Evolutionary conservation across 139 green algal species (phyloP).

Genomic region (Chlorella sp.): DNA sequence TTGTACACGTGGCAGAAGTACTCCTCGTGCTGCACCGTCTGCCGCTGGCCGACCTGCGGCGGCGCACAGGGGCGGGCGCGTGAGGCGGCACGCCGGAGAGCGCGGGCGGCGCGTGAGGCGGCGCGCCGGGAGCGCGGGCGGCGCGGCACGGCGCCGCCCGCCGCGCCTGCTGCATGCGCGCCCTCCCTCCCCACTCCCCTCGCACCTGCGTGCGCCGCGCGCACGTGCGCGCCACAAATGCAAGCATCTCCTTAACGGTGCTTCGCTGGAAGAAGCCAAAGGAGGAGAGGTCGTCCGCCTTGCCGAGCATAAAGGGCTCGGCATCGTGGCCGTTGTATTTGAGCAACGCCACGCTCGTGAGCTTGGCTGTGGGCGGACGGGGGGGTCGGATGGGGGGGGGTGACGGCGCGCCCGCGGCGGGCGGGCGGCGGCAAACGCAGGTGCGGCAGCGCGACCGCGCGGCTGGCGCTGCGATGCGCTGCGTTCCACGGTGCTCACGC

Average conservation of each 20-base stretch:
- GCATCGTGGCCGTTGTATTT: conserved; percentile 71
- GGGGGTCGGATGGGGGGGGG: background rate
- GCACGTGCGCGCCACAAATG: conserved; percentile 92
- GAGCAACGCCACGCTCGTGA: conserved; percentile 69
- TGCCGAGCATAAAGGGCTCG: conserved; percentile 77
- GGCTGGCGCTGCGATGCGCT: no score
- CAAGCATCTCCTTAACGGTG: conserved; percentile 92
- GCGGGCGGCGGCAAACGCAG: no score
- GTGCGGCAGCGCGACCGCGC: no score
- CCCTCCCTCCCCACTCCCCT: background rate
- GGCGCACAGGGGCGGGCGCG: no score
- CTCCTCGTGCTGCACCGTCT: conserved; percentile 85
- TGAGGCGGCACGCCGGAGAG: no score
- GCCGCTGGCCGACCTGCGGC: conserved; percentile 42
- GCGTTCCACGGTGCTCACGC: no score
- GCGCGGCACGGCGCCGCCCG: no score
- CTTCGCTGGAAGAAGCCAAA: conserved; percentile 95
- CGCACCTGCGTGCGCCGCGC: conserved; percentile 78
- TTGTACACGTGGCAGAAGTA: conserved; percentile 96
- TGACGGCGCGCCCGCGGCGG: no score
- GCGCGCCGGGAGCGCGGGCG: no score
- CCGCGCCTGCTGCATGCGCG: no score
- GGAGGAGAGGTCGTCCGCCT: conserved; percentile 80
- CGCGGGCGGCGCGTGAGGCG: no score
- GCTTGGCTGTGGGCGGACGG: conserved; percentile 42